Percentiles rank a stretch among this genome's conserved stretches.
These are phyloP conservation scores for Euphorbia schlechtendalii DNA, from an alignment of 441 rosid genomes.

Conservation along the genomic window DNA sequence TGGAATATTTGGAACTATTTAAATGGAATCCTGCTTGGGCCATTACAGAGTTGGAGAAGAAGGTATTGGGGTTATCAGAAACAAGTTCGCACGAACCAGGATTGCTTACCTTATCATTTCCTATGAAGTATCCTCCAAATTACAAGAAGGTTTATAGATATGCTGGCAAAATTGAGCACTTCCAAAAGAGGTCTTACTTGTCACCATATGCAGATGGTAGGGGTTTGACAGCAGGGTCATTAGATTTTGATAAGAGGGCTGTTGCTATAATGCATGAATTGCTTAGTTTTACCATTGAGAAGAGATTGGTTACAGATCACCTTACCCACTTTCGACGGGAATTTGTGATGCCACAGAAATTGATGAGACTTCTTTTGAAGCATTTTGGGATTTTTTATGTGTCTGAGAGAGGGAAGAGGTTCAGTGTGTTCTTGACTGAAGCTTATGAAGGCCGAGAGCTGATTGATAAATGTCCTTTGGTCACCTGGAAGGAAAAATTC, in stretches of 20 bases:
- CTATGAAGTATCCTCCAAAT: slow-evolving; percentile 63
- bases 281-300: slow-evolving; percentile 77
- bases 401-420: slow-evolving; percentile 84
- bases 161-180: slow-evolving; percentile 82
- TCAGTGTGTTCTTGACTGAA: slow-evolving; percentile 79
- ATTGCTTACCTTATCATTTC: slow-evolving; percentile 59
- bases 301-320: slow-evolving; percentile 81
- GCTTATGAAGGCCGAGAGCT: slow-evolving; percentile 64
- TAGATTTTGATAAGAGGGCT: slow-evolving; percentile 86
- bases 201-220: slow-evolving; percentile 77
- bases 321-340: slow-evolving; percentile 72
- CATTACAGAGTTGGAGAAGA: slow-evolving; percentile 73
- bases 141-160: slow-evolving; percentile 66
- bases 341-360: slow-evolving; percentile 79
- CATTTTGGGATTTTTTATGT: slow-evolving; percentile 87
- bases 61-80: slow-evolving; percentile 37
- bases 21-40: slow-evolving; percentile 78
- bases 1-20: slow-evolving; percentile 64
- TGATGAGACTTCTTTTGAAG: slow-evolving; percentile 84
- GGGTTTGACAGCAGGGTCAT: slow-evolving; percentile 65
- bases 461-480: slow-evolving; percentile 53
- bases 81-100: slow-evolving; percentile 43
- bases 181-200: slow-evolving; percentile 64
- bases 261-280: slow-evolving; percentile 82
- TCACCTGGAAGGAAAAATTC: slow-evolving; percentile 73